Evolutionary conservation across 352 stramenopile genomes (phyloP), one percentile per base, ranked within the genome.

Genomic region (Phytophthora constricta): DNA sequence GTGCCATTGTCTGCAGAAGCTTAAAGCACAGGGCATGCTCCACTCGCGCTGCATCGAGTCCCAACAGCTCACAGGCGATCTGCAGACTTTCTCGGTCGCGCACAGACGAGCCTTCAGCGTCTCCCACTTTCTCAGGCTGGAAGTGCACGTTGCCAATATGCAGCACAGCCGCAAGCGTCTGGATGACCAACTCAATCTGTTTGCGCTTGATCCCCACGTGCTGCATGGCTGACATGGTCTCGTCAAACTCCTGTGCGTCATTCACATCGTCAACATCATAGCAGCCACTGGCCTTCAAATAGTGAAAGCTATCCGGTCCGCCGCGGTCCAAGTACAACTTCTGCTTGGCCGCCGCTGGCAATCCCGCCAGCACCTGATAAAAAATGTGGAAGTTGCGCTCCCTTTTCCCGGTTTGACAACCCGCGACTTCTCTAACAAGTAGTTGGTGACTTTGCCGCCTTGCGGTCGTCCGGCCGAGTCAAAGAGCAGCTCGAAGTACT

Each of bases 311-410:
- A 8, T 96, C 83, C 0, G 89, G 79, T 37, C 66, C 79, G 3
- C 89, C 79, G 23, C 58, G 58, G 26, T 91, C 85, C 28, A 98
- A 73, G 14, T 81, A 68, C 26, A 97, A 73, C 41, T 96, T 90
- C 41, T 87, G 56, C 11, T 78, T 79, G 13, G 86, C 87, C n/a
- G 57, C 70, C n/a, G 64, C 41, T 0, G 86, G 84, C 7, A 95
- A 49, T 3, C 86, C 91, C 0, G 85, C 79, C 14, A 97, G 57
- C 19, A 98, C 57, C 73, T 98, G 93, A 62, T 98, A 98, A 62
- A 98, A 98, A 42, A 98, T 93, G 71, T 98, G 95, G 72, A 98
- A 98, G 61, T 98, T 98, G 22, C 95, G 78, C 73, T 98, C 94
- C 86, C 89, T 49, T 90, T 89, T 17, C 90, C 91, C 0, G 92